A percentile compares a stretch with the other conserved stretches of the same genome.
Conservation (phyloP, 75 land plant species). For the Gnetum montanum region DNA sequence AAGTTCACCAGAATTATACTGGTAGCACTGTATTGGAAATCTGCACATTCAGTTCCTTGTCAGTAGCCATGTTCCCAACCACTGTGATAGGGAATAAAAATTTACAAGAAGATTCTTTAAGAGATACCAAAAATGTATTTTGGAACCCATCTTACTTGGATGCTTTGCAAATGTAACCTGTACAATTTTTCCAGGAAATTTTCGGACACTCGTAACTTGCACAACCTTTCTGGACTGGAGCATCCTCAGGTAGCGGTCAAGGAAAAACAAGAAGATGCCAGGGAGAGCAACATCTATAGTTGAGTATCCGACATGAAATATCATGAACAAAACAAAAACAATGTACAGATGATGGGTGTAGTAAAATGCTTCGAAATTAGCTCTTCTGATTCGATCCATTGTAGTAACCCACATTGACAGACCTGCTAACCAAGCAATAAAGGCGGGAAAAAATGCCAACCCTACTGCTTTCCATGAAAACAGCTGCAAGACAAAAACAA, state of each 20-base stretch:
- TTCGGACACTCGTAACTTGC: conserved; percentile 27
- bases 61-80: background rate
- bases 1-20: conserved; percentile 50
- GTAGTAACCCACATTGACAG: conserved; percentile 42
- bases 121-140: background rate
- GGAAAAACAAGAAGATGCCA: conserved; percentile 39
- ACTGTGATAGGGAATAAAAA: background rate
- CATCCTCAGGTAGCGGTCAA: conserved; percentile 45
- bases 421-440: conserved; percentile 29
- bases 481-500: conserved; percentile 23
- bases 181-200: conserved; percentile 25
- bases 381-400: conserved; percentile 22
- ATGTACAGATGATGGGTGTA: conserved; percentile 48
- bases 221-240: conserved; percentile 36
- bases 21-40: conserved; percentile 40
- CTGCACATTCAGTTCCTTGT: too few relatives aligned
- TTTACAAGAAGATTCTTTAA: background rate
- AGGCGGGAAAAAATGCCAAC: conserved; percentile 33
- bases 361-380: conserved; percentile 45
- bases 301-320: conserved; percentile 26
- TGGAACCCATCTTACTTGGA: conserved; percentile 19
- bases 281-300: conserved; percentile 24
- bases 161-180: conserved; percentile 39
- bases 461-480: conserved; percentile 24
- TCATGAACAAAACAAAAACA: conserved; percentile 34